Conservation (phyloP, 768 basidiomycete genomes). For the Chalciporus piperatus region DNA sequence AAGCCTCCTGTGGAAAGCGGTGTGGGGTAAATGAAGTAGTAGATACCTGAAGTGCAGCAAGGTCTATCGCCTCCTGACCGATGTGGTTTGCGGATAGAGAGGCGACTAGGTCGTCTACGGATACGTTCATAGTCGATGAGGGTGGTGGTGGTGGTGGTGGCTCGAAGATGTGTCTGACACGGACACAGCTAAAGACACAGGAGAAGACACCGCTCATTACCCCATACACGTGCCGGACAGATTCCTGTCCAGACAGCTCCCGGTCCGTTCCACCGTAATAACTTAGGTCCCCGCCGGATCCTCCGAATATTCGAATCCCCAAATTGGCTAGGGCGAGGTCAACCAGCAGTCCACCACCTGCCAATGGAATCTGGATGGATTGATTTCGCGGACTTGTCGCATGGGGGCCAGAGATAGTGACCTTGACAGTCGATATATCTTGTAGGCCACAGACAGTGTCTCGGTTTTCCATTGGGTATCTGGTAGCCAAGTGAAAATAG, state of each 20-base stretch:
- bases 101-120: slow-evolving; percentile 51
- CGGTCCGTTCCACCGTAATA: slow-evolving; percentile 11
- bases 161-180: neutral
- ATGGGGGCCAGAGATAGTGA: no score
- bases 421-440: no score
- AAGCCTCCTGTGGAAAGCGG: slow-evolving; percentile 8
- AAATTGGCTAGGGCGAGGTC: no score
- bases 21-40: slow-evolving; percentile 16
- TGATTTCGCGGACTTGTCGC: no score
- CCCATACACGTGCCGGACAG: slow-evolving; percentile 23
- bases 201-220: slow-evolving; percentile 12
- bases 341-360: no score
- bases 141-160: neutral
- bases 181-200: slow-evolving; percentile 5
- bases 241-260: neutral
- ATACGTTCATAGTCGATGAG: slow-evolving; percentile 39
- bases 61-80: slow-evolving; percentile 51
- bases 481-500: neutral
- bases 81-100: slow-evolving; percentile 47
- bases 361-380: no score
- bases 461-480: no score
- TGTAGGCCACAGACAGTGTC: no score
- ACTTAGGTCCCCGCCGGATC: neutral
- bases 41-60: slow-evolving; percentile 45
- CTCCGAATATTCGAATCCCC: no score